Conservation (phyloP, 1,139 yeast genomes). For the Debaryomycetaceae sp. region DNA sequence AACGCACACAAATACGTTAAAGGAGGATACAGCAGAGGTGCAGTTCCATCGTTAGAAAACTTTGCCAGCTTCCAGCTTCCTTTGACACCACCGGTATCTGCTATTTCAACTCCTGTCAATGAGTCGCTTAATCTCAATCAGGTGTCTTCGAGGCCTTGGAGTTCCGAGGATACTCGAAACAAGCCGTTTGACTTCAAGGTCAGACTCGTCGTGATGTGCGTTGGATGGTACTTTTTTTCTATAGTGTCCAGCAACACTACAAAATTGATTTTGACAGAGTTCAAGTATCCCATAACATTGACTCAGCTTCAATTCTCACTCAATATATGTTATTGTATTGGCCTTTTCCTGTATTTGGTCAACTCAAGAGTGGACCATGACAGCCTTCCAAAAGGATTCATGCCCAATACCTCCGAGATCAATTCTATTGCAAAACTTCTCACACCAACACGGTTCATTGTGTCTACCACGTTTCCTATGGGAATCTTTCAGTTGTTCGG, state of each 20-base stretch:
- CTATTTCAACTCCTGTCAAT: constrained; percentile 28
- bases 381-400: constrained; percentile 55
- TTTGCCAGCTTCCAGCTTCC: constrained; percentile 16
- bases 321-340: constrained; percentile 54
- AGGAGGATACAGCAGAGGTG: not conserved
- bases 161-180: not conserved
- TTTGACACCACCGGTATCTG: constrained; percentile 37
- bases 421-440: constrained; percentile 29
- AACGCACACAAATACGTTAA: not conserved
- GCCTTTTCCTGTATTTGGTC: constrained; percentile 20
- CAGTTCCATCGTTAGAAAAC: not conserved
- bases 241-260: constrained; percentile 80
- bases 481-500: constrained; percentile 90
- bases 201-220: constrained; percentile 46
- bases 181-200: constrained; percentile 1
- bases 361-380: constrained; percentile 17
- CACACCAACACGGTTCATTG: constrained; percentile 51
- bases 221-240: constrained; percentile 76
- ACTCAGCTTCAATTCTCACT: constrained; percentile 81
- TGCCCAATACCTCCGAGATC: constrained; percentile 35
- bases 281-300: constrained; percentile 76
- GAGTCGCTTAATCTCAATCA: constrained; percentile 3
- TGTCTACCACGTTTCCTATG: constrained; percentile 81
- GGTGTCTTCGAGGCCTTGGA: not conserved
- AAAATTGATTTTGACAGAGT: constrained; percentile 65